Conservation (phyloP, 1,284 basidiomycete genomes). For the Cutaneotrichosporon arboriforme region DNA sequence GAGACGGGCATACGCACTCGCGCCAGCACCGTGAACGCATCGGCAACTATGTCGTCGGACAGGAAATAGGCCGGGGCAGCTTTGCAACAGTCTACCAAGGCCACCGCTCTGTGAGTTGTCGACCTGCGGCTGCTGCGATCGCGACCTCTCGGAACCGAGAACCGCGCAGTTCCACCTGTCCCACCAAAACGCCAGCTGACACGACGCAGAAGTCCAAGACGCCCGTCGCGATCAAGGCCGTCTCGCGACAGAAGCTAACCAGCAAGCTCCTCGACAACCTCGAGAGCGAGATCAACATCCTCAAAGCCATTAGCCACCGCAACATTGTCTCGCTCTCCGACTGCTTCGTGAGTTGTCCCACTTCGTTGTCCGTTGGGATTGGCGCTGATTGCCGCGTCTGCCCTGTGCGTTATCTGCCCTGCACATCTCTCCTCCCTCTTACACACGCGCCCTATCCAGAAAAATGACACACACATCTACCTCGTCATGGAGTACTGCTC, state of each 20-base stretch:
- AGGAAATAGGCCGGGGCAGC: constrained; percentile 65
- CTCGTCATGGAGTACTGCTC: constrained; percentile 97
- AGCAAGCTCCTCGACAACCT: constrained; percentile 93
- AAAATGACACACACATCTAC: constrained; percentile 89
- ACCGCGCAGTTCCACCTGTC: neutral
- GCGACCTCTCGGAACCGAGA: no score
- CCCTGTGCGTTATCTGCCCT: neutral
- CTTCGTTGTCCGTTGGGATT: neutral
- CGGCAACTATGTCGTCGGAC: constrained; percentile 52
- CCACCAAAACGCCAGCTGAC: neutral
- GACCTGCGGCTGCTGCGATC: neutral
- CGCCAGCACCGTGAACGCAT: constrained; percentile 34
- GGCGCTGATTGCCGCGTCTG: neutral
- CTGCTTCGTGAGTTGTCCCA: constrained; percentile 59
- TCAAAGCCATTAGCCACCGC: constrained; percentile 86
- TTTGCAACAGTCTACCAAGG: constrained; percentile 96
- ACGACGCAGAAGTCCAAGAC: constrained; percentile 61
- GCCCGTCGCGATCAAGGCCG: constrained; percentile 90
- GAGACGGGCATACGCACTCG: constrained; percentile 4
- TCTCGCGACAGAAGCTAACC: constrained; percentile 80
- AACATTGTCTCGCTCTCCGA: constrained; percentile 92
- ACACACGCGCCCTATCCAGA: constrained; percentile 51
- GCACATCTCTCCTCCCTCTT: neutral
- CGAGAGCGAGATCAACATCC: constrained; percentile 93
- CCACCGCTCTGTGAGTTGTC: constrained; percentile 68